Conservation (phyloP, 2,329 filamentous ascomycete genomes). For the Sphaerulina vaccinii region DNA sequence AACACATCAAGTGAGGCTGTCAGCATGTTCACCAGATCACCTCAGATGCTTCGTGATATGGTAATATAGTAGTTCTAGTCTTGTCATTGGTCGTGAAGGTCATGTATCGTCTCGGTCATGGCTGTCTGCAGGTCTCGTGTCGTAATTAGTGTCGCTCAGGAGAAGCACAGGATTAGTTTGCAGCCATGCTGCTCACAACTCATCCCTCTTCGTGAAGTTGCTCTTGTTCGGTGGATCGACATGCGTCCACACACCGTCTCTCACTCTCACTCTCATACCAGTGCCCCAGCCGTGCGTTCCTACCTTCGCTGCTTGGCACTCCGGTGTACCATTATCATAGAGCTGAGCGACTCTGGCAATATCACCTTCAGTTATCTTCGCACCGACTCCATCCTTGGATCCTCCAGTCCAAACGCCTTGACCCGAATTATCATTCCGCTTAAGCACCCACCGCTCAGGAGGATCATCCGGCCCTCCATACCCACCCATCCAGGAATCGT, state of each 20-base stretch:
- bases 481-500: not conserved
- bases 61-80: no score
- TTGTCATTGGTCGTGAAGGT: no score
- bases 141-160: not conserved
- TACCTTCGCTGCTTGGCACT: conserved; percentile 1
- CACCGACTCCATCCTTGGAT: not conserved
- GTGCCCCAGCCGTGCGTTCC: not conserved
- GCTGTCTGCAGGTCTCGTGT: no score
- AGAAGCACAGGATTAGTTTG: not conserved
- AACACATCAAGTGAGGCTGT: no score
- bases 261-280: not conserved
- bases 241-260: not conserved
- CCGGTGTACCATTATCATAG: not conserved
- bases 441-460: not conserved
- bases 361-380: conserved; percentile 7
- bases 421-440: no score
- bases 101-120: no score
- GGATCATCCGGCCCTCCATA: not conserved
- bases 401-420: conserved; percentile 1
- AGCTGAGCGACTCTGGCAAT: conserved; percentile 4
- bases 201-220: conserved; percentile 2
- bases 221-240: conserved; percentile 1
- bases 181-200: not conserved
- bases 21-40: no score
- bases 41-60: no score